Conservation (phyloP, 192 early-diverging fungal genomes). For the Linnemannia exigua region DNA sequence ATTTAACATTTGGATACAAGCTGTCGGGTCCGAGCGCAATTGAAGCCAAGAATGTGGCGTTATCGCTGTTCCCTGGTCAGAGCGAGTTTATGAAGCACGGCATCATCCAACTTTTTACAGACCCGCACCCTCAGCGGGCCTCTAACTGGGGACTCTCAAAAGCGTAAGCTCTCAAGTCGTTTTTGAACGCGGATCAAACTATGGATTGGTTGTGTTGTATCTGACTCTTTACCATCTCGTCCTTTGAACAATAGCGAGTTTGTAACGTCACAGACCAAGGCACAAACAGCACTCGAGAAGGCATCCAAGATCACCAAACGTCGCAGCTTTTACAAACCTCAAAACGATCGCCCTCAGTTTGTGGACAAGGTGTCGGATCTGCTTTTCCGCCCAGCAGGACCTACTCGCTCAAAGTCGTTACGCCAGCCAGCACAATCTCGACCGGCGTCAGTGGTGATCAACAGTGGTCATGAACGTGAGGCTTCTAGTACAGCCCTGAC, state of each 20-base stretch:
- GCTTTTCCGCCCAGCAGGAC: constrained; percentile 42
- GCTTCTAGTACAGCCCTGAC: constrained; percentile 12
- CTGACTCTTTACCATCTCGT: background rate
- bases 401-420: constrained; percentile 52
- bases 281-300: constrained; percentile 42
- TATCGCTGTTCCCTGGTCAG: constrained; percentile 81
- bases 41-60: constrained; percentile 82
- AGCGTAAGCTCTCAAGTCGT: constrained; percentile 19
- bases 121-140: constrained; percentile 80
- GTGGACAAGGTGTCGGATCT: constrained; percentile 54
- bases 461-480: constrained; percentile 27
- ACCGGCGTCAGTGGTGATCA: constrained; percentile 28
- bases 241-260: constrained; percentile 27
- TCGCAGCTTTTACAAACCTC: constrained; percentile 38
- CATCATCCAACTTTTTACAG: constrained; percentile 86
- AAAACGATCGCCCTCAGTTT: constrained; percentile 46
- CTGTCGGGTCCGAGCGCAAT: constrained; percentile 83
- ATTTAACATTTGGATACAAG: constrained; percentile 91
- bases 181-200: background rate
- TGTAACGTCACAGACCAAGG: constrained; percentile 20
- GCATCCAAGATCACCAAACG: constrained; percentile 47
- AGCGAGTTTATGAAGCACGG: constrained; percentile 84
- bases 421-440: constrained; percentile 30
- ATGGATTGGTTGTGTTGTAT: background rate
- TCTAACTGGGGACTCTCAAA: constrained; percentile 63